These are phyloP conservation scores for Gynochthodes officinalis DNA, from an alignment of 257 asterid genomes.

Conservation along the genomic window DNA sequence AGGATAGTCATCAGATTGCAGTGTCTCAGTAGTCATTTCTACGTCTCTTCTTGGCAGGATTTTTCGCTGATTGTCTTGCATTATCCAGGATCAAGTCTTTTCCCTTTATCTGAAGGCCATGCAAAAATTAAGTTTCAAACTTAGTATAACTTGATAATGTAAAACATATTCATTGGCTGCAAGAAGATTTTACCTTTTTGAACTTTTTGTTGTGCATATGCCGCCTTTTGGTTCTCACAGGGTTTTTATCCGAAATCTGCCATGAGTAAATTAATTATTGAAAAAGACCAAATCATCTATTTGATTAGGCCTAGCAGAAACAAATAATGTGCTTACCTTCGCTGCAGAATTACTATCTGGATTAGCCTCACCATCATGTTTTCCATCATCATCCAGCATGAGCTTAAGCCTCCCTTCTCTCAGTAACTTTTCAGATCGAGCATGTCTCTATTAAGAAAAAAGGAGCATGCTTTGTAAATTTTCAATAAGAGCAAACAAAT, in stretches of 20 bases:
- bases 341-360: constrained; percentile 30
- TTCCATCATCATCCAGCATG: constrained; percentile 58
- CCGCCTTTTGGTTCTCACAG: constrained; percentile 38
- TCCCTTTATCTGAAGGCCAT: constrained; percentile 30
- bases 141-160: constrained; percentile 1
- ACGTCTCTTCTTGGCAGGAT: constrained; percentile 40
- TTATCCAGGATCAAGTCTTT: constrained; percentile 16
- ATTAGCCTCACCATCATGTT: constrained; percentile 49
- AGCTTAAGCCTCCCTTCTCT: constrained; percentile 88
- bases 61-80: constrained; percentile 23
- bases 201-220: constrained; percentile 37
- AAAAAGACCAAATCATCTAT: neutral
- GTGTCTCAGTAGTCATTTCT: constrained; percentile 34
- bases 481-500: constrained; percentile 2
- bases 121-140: constrained; percentile 12
- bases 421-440: constrained; percentile 75
- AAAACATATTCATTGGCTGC: neutral
- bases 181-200: constrained; percentile 43
- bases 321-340: constrained; percentile 35
- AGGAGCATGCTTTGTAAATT: constrained; percentile 11
- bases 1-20: constrained; percentile 1
- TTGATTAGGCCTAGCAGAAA: constrained; percentile 6
- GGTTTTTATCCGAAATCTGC: constrained; percentile 5
- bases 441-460: constrained; percentile 62
- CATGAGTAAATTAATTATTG: neutral